Conservation (phyloP, 1,284 basidiomycete genomes). For the Cystobasidium slooffiae region DNA sequence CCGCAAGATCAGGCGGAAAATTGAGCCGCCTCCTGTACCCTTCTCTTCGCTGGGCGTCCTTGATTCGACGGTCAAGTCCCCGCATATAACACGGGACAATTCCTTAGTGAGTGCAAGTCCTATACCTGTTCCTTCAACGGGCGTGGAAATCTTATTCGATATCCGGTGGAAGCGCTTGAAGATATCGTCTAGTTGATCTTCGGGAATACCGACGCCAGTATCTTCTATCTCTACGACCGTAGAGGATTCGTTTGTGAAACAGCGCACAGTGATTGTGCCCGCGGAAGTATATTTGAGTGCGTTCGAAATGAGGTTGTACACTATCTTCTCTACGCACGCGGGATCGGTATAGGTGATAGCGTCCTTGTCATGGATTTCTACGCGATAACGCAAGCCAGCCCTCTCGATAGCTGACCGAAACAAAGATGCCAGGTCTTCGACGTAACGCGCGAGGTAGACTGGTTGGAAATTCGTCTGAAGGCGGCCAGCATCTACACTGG, state of each 20-base stretch:
- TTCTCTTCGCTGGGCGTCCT: not conserved
- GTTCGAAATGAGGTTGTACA: conserved; percentile 58
- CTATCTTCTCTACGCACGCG: conserved; percentile 24
- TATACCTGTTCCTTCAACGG: conserved; percentile 58
- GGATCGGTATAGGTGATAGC: conserved; percentile 27
- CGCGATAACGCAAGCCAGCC: conserved; percentile 54
- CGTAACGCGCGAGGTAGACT: conserved; percentile 57
- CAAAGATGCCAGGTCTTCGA: conserved; percentile 57
- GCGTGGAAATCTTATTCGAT: conserved; percentile 51
- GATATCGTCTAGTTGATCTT: conserved; percentile 47
- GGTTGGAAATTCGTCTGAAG: conserved; percentile 57
- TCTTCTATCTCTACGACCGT: conserved; percentile 55
- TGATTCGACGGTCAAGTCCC: conserved; percentile 31
- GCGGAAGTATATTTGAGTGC: conserved; percentile 50
- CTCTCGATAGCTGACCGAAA: conserved; percentile 55
- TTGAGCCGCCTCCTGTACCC: not conserved
- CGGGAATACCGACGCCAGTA: conserved; percentile 58
- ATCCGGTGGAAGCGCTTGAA: conserved; percentile 56
- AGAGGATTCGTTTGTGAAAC: conserved; percentile 40
- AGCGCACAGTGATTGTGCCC: conserved; percentile 46
- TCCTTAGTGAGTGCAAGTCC: conserved; percentile 52
- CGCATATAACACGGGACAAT: conserved; percentile 45
- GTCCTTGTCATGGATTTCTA: conserved; percentile 55
- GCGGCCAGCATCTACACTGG: conserved; percentile 47
- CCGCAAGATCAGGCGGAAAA: conserved; percentile 24